Percentiles rank a stretch among this genome's conserved stretches.
These are phyloP conservation scores for Tricholoma furcatifolium DNA, from an alignment of 768 basidiomycete species.

Conservation along the genomic window DNA sequence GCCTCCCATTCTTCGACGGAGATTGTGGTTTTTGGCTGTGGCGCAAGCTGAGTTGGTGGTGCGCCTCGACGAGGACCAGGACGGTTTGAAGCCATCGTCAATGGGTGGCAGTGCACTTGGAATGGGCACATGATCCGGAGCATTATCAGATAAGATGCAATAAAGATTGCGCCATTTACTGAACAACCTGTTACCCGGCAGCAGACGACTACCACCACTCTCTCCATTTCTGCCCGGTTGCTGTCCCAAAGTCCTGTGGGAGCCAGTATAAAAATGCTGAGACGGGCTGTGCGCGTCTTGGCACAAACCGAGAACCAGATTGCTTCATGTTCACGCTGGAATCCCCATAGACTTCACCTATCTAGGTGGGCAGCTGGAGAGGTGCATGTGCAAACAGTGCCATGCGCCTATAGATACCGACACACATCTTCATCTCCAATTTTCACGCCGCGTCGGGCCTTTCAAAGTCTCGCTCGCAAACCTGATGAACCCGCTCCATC, in stretches of 20 bases:
- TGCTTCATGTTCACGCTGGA: conserved; percentile 7
- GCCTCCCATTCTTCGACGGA: conserved; percentile 92
- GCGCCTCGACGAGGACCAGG: conserved; percentile 9
- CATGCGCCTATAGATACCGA: not conserved
- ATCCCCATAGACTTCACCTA: conserved; percentile 2
- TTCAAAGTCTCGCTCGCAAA: conserved; percentile 18
- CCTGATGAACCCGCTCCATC: conserved; percentile 13
- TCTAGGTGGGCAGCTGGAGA: not conserved
- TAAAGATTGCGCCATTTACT: not conserved
- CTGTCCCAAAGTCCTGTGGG: not conserved
- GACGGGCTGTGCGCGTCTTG: not conserved
- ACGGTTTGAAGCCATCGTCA: conserved; percentile 14
- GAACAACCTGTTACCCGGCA: not conserved
- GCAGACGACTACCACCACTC: not conserved
- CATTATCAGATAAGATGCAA: not conserved
- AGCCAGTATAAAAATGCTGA: not conserved
- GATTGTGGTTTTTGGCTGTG: conserved; percentile 41
- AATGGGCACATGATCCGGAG: not conserved
- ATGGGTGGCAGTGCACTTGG: conserved; percentile 7
- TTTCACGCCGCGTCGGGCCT: conserved; percentile 8
- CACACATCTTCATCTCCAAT: not conserved
- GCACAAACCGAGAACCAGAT: not conserved
- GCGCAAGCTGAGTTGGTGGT: conserved; percentile 13
- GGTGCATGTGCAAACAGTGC: not conserved
- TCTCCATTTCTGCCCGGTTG: not conserved